phyloP scores from a whole-genome alignment of 1,284 basidiomycete species.

The Heliocybe sulcata region DNA sequence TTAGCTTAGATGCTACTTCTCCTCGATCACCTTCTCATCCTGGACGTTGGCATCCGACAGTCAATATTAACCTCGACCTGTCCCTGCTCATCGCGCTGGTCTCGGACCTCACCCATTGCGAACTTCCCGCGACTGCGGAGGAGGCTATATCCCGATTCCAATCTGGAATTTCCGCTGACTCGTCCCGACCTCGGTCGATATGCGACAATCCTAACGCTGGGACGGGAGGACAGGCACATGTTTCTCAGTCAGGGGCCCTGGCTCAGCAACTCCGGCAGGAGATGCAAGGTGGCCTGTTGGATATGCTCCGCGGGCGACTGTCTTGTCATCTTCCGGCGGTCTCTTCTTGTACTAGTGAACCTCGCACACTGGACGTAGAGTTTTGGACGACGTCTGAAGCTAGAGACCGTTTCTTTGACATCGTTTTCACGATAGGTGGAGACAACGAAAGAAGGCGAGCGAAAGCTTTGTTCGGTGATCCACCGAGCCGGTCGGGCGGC shows the following conservation, averaged over 20 bases:
- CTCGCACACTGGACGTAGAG: too few relatives aligned
- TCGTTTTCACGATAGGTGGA: constrained; percentile 69
- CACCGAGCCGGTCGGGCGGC: not conserved
- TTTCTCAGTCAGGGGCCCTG: not conserved
- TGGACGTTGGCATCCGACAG: constrained; percentile 26
- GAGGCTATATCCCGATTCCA: constrained; percentile 33
- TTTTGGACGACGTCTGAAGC: constrained; percentile 81
- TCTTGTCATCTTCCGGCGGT: not conserved
- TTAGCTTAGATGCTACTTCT: constrained; percentile 8
- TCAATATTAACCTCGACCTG: constrained; percentile 69
- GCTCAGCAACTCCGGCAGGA: constrained; percentile 66
- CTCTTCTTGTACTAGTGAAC: too few relatives aligned
- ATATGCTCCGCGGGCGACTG: not conserved
- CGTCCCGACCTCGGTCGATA: not conserved
- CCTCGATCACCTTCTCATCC: constrained; percentile 20
- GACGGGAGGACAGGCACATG: not conserved
- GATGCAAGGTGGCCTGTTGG: constrained; percentile 56
- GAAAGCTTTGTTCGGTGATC: constrained; percentile 41
- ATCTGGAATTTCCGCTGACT: not conserved
- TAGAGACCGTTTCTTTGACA: constrained; percentile 52
- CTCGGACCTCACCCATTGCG: constrained; percentile 74
- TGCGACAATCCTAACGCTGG: not conserved
- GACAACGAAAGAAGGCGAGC: constrained; percentile 51
- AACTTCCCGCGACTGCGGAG: constrained; percentile 47
- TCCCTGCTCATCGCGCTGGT: constrained; percentile 78